Base-by-base conservation (phyloP, 371 early-diverging fungal species). In the Umbelopsis sp. region DNA sequence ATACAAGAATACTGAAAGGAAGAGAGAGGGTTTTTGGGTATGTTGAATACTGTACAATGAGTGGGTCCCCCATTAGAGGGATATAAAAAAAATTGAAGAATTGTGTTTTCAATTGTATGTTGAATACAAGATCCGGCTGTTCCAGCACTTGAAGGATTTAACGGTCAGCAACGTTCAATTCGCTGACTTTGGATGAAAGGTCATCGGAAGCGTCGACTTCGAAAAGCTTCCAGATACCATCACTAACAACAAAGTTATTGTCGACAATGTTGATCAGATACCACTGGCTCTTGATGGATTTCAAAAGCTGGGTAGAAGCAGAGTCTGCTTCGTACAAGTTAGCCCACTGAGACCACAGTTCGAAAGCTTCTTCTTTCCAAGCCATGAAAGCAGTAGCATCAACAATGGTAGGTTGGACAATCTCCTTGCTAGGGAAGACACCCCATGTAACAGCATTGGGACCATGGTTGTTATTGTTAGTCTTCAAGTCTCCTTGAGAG, bases 381-480 rank as follows among this genome's bases (percentile, higher is more conserved):
- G 97, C 97, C 86, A 96, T 84, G 77, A 98, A 98, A 66, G 92
- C 91, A 65, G 86, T 87, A 14, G 90, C 84, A 73, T 98, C 99
- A 29, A 97, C 97, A 72, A 98, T 88, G 14, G 99, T 98, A 16
- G 98, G 98, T 76, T 98, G 99, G 41, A 97, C 85, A 71, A 98
- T 95, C 73, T 98, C 98, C 79, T 96, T 96, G 66, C 97, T 97
- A 9, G 97, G 97, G 89, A 98, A 98, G 6, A 97, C 97, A 69
- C 99, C 99, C 99, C 99, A 98, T 9, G 99, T 97, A 18, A 98
- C 96, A 14, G 99, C 98, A 70, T 96, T 97, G 14, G 97, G 95
- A 22, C 89, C 89, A 74, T 94, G 96, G 63, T 79, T 85, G 44
- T 86, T 81, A 53, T 91, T 91, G 82, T 97, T 97, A 50, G 96